Base-by-base conservation (phyloP, 2,329 filamentous ascomycete species). In the Colletotrichum salicis region DNA sequence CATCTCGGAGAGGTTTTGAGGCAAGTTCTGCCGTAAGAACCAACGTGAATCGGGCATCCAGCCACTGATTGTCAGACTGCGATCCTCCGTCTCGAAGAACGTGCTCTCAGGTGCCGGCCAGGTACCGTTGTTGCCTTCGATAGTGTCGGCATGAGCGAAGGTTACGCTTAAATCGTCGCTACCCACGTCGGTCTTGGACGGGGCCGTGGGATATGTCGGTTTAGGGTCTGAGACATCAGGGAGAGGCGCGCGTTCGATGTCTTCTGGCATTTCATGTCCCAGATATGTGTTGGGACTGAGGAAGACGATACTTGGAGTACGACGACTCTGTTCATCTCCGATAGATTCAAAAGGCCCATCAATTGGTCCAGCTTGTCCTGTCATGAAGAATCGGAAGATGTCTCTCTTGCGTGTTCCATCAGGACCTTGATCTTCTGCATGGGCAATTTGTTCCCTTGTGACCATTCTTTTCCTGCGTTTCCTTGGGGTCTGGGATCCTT, bases 221-320 rank as follows among this genome's bases (percentile, higher is more conserved):
- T 69, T 54, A 35, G 59, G 24, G 22, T 35, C 22, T n/a, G 45
- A 59, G 5, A 29, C 24, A 13, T 60, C 55, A 27, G 59, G 65
- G n/a, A 64, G 27, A 29, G 33, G n/a, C 24, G 41, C 45, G 19
- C 29, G 54, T 12, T 33, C 29, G 15, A 61, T 55, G 24, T 75
- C 66, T 19, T 70, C 74, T 37, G 57, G 54, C n/a, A 68, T 72
- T 35, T 80, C 78, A 24, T 81, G 80, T 1, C 79, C 79, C 27
- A 86, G 73, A 33, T 77, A 79, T 0, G 81, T 84, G 35, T 86
- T 86, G 10, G 84, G 84, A 8, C 79, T 77, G n/a, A 86, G 76
- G 61, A 86, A 85, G 33, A 71, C 52, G 11, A 70, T 24, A 22
- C 48, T 48, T 12, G 45, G 29, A 52, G 37, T 31, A 33, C 65